These are phyloP conservation scores for Pleurotus djamor DNA, from an alignment of 768 basidiomycete species.

Conservation along the genomic window DNA sequence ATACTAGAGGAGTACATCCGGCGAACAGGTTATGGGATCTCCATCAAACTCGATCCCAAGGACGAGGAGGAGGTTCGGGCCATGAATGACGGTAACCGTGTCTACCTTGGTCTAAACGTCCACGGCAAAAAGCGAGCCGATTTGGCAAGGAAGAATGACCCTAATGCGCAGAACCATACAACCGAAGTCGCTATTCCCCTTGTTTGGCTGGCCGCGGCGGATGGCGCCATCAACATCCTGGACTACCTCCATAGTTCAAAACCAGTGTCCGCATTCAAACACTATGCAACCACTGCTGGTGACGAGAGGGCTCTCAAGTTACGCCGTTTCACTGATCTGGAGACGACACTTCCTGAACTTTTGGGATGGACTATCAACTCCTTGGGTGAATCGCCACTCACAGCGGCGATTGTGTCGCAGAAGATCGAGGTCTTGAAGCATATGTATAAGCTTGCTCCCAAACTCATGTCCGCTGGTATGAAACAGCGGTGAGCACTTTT, in stretches of 20 bases:
- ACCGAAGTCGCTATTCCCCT: conserved; percentile 18
- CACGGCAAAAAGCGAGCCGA: conserved; percentile 64
- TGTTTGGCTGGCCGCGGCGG: conserved; percentile 42
- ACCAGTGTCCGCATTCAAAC: conserved; percentile 48
- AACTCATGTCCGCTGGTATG: conserved; percentile 36
- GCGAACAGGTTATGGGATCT: conserved; percentile 42
- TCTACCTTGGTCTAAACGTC: conserved; percentile 60
- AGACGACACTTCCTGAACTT: conserved; percentile 39
- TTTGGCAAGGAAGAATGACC: conserved; percentile 48
- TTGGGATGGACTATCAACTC: conserved; percentile 48
- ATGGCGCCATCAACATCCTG: conserved; percentile 30
- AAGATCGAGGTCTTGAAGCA: conserved; percentile 39
- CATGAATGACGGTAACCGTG: conserved; percentile 34
- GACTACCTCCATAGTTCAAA: conserved; percentile 46
- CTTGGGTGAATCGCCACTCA: conserved; percentile 52
- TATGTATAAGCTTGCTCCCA: conserved; percentile 39
- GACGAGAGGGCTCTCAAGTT: conserved; percentile 41
- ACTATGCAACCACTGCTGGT: conserved; percentile 41
- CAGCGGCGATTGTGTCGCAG: conserved; percentile 36
- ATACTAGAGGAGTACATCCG: conserved; percentile 60
- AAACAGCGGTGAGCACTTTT: conserved; percentile 36
- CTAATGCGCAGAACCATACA: conserved; percentile 26
- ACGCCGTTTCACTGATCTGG: conserved; percentile 33
- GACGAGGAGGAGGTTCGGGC: conserved; percentile 21
- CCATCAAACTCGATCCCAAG: conserved; percentile 21